Base-by-base conservation (phyloP, 768 basidiomycete species). In the Boletus pseudo-olivaceus region DNA sequence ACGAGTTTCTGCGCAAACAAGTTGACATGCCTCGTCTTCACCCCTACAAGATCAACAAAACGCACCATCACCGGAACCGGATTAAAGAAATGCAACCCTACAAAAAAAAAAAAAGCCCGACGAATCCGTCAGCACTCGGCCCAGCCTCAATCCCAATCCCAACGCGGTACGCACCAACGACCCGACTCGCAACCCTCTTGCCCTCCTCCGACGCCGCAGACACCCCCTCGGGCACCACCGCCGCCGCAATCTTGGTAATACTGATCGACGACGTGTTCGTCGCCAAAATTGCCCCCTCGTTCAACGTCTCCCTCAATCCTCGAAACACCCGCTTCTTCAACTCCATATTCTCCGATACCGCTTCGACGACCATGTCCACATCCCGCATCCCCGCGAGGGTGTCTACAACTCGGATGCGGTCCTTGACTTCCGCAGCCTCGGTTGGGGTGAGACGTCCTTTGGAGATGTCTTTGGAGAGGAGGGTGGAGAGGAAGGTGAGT, bases 51-150 rank as follows among this genome's bases (percentile, higher is more conserved):
- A 30, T 29, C 33, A 10, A 42, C 7, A 17, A 26, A 12, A 44
- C 81, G 47, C 65, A 91, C 90, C 94, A 97, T 97, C 32, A 96
- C 90, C 3, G 95, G 95, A 5, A 97, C 95, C 5, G 95, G 95
- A 65, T 98, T 96, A 76, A 97, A 96, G 77, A 94, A 97, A 68
- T 96, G 93, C 39, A 96, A 75, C 12, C 87, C 91, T 93, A 49
- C 42, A 5, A 32, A 15, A 10, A 14, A 1, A 1, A 23, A 23
- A 23, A 23, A 23, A 23, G 23, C 23, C 23, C 23, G 23, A 23
- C 4, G 23, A 23, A 2, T 23, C 23, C 53, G 38, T 51, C 33
- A 51, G 29, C 44, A 35, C 33, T 14, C 19, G 37, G 38, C 11
- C 45, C 37, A 2, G 4, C 1, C 0, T 17, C 30, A n/a, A 17